Conservation (phyloP, 2,329 filamentous ascomycete species). For the Chrysosporium keratinophilum region DNA sequence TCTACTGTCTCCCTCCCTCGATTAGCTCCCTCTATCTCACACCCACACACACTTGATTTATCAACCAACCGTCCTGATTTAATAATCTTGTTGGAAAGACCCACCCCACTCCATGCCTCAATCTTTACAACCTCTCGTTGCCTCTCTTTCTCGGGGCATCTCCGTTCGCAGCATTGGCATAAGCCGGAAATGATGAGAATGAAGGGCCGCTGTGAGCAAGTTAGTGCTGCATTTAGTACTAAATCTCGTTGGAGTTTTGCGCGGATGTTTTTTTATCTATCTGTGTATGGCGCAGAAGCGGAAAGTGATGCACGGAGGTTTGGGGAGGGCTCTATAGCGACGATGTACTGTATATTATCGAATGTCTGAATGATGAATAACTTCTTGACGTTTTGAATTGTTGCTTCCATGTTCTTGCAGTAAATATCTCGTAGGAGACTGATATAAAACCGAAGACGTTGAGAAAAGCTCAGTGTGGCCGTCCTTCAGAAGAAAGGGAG, state of each 20-base stretch:
- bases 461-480: too few species aligned
- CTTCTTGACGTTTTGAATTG: neutral
- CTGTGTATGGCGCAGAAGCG: neutral
- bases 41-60: neutral
- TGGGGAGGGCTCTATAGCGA: neutral
- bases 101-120: conserved; percentile 9
- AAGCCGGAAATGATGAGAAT: neutral
- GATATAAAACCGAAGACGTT: too few species aligned
- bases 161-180: neutral
- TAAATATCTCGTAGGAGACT: neutral
- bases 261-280: conserved; percentile 1
- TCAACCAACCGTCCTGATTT: neutral
- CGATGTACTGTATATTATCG: conserved; percentile 7
- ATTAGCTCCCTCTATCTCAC: neutral
- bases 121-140: neutral
- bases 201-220: neutral
- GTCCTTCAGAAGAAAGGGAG: neutral
- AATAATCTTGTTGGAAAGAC: conserved; percentile 4
- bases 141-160: neutral
- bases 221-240: neutral
- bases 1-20: neutral
- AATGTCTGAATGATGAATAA: neutral
- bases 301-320: neutral
- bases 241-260: conserved; percentile 1
- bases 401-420: neutral